phyloP scores from a whole-genome alignment of 768 basidiomycete species.

The Tulasnella sp. region DNA sequence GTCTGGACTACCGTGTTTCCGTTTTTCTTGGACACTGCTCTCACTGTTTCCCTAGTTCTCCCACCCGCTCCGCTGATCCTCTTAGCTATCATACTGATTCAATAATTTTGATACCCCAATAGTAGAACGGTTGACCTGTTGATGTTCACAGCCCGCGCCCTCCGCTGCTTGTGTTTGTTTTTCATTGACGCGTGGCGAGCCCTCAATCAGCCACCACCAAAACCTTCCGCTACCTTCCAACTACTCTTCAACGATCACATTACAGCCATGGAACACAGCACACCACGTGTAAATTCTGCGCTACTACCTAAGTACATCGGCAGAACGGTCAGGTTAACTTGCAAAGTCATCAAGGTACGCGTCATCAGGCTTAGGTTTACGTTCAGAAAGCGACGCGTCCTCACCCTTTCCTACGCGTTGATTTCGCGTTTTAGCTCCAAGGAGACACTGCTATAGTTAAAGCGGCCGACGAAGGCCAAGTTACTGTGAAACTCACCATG shows the following conservation, averaged over 20 bases:
- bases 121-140: not conserved
- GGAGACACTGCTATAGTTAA: slow-evolving; percentile 44
- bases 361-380: not conserved
- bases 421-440: slow-evolving; percentile 24
- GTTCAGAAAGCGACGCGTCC: not conserved
- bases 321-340: slow-evolving; percentile 47
- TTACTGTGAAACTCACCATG: slow-evolving; percentile 33
- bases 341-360: slow-evolving; percentile 46
- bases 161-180: not conserved
- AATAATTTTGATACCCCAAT: not conserved
- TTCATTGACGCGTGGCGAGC: not conserved
- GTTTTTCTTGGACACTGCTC: not conserved
- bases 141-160: not conserved
- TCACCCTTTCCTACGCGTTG: slow-evolving; percentile 9
- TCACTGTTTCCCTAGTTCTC: not conserved
- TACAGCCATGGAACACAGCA: slow-evolving; percentile 20
- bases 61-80: too few relatives aligned
- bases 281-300: slow-evolving; percentile 51
- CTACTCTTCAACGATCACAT: too few relatives aligned
- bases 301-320: slow-evolving; percentile 42
- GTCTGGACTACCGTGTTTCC: not conserved
- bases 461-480: slow-evolving; percentile 56
- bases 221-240: too few relatives aligned
- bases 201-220: not conserved
- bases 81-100: not conserved